phyloP scores from a whole-genome alignment of 805 yeast species.

The Ogataea pini region DNA sequence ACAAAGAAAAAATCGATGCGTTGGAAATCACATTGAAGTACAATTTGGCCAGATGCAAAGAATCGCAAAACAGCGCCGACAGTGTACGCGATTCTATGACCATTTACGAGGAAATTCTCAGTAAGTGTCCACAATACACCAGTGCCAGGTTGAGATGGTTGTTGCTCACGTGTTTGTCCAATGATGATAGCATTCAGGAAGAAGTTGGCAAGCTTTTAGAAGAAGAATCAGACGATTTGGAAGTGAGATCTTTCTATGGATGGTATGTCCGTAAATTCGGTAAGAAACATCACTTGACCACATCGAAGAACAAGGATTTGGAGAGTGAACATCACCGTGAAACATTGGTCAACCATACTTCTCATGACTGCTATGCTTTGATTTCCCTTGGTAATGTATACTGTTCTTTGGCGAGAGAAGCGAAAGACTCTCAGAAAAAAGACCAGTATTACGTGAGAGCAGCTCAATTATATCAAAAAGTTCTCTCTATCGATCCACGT shows the following conservation, averaged over 20 bases:
- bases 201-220: constrained; percentile 58
- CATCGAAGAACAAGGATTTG: constrained; percentile 48
- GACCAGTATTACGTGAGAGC: constrained; percentile 82
- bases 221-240: constrained; percentile 61
- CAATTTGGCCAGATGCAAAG: constrained; percentile 75
- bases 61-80: constrained; percentile 32
- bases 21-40: constrained; percentile 52
- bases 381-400: constrained; percentile 89
- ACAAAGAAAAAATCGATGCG: constrained; percentile 24
- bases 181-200: constrained; percentile 49
- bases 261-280: constrained; percentile 77
- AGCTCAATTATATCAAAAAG: constrained; percentile 89
- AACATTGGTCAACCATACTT: constrained; percentile 76
- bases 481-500: constrained; percentile 74
- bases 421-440: constrained; percentile 58
- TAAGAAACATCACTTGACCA: constrained; percentile 46
- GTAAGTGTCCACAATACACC: constrained; percentile 64
- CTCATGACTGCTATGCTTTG: constrained; percentile 88
- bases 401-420: constrained; percentile 76
- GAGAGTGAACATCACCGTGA: constrained; percentile 84
- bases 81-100: constrained; percentile 32
- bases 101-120: constrained; percentile 58
- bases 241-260: constrained; percentile 86
- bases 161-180: constrained; percentile 56
- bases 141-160: constrained; percentile 75